phyloP scores from a whole-genome alignment of 768 basidiomycete genomes.

The Epithele typhae region DNA sequence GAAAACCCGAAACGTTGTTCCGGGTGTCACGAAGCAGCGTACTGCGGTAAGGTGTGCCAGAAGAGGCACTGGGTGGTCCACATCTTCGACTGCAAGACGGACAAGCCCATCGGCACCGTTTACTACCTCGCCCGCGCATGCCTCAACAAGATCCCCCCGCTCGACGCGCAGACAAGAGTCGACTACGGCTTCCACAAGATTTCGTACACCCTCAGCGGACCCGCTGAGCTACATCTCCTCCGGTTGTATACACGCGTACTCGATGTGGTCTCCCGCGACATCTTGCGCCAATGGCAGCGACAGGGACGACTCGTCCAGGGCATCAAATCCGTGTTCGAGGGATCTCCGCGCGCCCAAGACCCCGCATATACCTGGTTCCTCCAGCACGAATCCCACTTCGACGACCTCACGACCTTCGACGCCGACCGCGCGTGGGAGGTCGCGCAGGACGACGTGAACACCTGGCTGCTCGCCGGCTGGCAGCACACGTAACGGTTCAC shows the following conservation, averaged over 20 bases:
- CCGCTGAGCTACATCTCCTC: no score
- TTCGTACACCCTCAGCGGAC: conserved; percentile 28
- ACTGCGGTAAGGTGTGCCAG: conserved; percentile 32
- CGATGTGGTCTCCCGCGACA: conserved; percentile 16
- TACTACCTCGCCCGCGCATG: conserved; percentile 26
- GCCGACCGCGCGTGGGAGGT: no score
- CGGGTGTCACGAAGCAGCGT: conserved; percentile 21
- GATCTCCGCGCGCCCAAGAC: no score
- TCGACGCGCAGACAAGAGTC: conserved; percentile 27
- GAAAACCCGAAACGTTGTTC: not conserved
- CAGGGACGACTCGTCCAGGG: no score
- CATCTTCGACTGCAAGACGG: conserved; percentile 29
- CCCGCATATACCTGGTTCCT: no score
- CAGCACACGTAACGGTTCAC: no score
- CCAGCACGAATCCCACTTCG: no score
- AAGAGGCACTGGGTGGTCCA: conserved; percentile 26
- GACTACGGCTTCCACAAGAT: conserved; percentile 35
- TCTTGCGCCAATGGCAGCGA: not conserved
- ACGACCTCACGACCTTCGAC: no score
- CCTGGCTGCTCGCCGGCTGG: no score
- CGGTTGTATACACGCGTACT: conserved; percentile 29
- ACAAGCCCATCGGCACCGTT: conserved; percentile 25
- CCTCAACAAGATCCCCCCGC: conserved; percentile 25
- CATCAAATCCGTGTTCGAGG: no score
- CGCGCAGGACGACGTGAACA: no score